Conservation (phyloP, 2,329 filamentous ascomycete genomes). For the Dactylonectria estremocensis region DNA sequence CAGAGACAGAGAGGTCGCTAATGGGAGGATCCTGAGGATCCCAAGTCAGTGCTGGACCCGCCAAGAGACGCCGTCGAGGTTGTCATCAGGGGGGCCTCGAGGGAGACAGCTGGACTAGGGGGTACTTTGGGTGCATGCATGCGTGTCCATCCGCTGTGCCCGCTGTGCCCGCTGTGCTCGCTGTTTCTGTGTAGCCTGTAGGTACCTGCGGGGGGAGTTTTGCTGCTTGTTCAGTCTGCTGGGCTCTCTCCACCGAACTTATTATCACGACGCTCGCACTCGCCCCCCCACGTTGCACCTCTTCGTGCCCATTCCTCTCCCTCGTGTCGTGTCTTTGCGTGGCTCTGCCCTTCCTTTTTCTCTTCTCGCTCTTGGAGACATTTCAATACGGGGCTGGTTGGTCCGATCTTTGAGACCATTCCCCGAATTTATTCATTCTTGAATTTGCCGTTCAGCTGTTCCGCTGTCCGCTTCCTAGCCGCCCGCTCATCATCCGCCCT, state of each 20-base stretch:
- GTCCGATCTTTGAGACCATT: constrained; percentile 24
- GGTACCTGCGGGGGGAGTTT: constrained; percentile 4
- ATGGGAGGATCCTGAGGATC: constrained; percentile 10
- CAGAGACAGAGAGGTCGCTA: constrained; percentile 6
- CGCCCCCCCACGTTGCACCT: constrained; percentile 18
- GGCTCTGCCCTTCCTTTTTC: constrained; percentile 31
- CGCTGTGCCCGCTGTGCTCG: neutral
- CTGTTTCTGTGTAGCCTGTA: neutral
- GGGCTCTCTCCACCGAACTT: constrained; percentile 31
- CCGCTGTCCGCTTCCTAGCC: neutral
- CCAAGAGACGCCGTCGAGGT: constrained; percentile 9
- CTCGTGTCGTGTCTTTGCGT: constrained; percentile 27
- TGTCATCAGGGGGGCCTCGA: neutral
- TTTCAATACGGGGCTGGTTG: constrained; percentile 29
- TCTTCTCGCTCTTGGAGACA: constrained; percentile 31
- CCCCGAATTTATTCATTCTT: constrained; percentile 20
- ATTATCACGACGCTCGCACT: constrained; percentile 47
- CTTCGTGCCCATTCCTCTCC: constrained; percentile 24
- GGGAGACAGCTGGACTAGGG: neutral
- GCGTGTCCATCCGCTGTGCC: neutral
- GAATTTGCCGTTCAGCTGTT: constrained; percentile 1
- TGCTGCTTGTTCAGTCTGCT: constrained; percentile 3
- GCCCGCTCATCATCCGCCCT: neutral
- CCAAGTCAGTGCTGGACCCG: neutral
- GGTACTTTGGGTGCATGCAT: neutral